Conservation (phyloP, 495 filamentous ascomycete species). For the Aspergillus nanangensis region DNA sequence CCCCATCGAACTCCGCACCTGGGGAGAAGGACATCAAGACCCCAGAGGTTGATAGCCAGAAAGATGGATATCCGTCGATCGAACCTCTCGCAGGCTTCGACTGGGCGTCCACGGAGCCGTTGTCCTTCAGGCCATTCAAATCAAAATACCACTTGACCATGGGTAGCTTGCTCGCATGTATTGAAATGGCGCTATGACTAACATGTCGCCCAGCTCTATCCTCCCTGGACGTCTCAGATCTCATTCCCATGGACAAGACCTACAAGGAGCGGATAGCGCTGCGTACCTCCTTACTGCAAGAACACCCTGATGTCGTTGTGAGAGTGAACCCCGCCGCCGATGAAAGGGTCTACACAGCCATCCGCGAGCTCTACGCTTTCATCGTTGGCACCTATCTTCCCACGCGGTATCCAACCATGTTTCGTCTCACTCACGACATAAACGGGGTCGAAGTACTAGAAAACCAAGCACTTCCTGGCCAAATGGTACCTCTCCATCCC, state of each 20-base stretch:
- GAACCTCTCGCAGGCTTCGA: slow-evolving; percentile 55
- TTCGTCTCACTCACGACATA: slow-evolving; percentile 21
- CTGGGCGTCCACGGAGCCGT: slow-evolving; percentile 54
- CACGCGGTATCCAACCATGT: slow-evolving; percentile 58
- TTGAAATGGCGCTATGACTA: no score
- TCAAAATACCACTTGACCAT: slow-evolving; percentile 69
- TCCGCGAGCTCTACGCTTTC: slow-evolving; percentile 63
- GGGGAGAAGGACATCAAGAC: no score
- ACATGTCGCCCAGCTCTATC: slow-evolving; percentile 33
- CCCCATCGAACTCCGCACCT: no score
- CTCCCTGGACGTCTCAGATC: slow-evolving; percentile 46
- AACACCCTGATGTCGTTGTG: slow-evolving; percentile 37
- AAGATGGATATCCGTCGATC: slow-evolving; percentile 35
- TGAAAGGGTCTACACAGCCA: slow-evolving; percentile 34
- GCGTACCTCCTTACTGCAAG: slow-evolving; percentile 42
- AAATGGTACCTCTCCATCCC: background rate
- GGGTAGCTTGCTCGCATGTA: slow-evolving; percentile 41
- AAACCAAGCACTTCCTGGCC: slow-evolving; percentile 1
- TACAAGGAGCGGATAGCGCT: slow-evolving; percentile 51
- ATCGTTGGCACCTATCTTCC: slow-evolving; percentile 60
- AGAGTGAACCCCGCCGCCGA: slow-evolving; percentile 32
- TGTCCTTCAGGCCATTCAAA: slow-evolving; percentile 64
- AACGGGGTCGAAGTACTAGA: slow-evolving; percentile 3
- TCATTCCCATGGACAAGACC: slow-evolving; percentile 60
- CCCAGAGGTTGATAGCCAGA: no score